Percentiles rank a stretch among this genome's conserved stretches.
These are phyloP conservation scores for Arctium minus DNA, from an alignment of 129 eudicot genomes.

Conservation along the genomic window DNA sequence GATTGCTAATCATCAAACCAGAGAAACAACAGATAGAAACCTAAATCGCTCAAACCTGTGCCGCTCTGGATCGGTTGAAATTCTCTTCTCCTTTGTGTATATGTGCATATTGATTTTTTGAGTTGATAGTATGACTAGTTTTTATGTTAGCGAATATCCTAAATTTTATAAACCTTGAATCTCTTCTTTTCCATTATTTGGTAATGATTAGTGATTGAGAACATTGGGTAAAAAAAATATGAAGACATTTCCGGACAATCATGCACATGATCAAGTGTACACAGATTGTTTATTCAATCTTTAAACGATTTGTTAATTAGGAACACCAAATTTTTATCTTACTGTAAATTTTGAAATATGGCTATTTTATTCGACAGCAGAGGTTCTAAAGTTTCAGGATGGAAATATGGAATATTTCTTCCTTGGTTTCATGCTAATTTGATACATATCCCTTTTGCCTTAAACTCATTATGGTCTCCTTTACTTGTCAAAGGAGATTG, in stretches of 20 bases:
- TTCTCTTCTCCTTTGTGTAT: background rate
- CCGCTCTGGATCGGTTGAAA: conserved; percentile 64
- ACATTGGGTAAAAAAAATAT: too few species aligned
- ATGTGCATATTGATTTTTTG: background rate
- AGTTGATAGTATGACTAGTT: background rate
- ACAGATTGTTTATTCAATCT: background rate
- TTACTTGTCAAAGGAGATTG: background rate
- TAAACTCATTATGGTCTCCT: background rate
- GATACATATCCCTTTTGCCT: background rate
- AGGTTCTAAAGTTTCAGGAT: too few species aligned
- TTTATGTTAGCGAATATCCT: background rate
- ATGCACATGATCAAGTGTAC: background rate
- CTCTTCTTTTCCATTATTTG: background rate
- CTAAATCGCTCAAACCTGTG: too few species aligned
- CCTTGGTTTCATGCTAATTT: background rate
- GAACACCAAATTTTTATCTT: background rate
- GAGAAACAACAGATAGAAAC: too few species aligned
- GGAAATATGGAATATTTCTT: too few species aligned
- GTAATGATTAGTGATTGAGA: background rate
- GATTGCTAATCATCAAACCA: too few species aligned
- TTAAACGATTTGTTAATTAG: background rate
- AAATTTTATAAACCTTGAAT: background rate
- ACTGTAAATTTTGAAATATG: background rate
- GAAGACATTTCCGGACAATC: background rate
- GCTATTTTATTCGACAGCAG: too few species aligned